Evolutionary conservation across 2,329 filamentous ascomycete species (phyloP), one percentile per base, ranked within the genome.

Genomic region (Xylariomycetidae sp.): DNA sequence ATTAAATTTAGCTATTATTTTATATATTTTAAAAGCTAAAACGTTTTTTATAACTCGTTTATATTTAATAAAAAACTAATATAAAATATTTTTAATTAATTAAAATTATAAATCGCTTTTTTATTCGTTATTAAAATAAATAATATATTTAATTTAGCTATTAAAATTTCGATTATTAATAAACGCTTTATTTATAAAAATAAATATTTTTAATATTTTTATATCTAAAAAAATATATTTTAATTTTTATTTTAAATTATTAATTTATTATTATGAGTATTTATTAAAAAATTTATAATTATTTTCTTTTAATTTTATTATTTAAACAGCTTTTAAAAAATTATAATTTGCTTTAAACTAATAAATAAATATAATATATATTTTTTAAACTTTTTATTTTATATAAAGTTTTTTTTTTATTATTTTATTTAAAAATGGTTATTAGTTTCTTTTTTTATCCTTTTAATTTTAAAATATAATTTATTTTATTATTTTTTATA

Each of bases 1-100:
- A 15, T 31, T 23, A 31, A 8, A 31, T 6, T 19, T 15, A 10
- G 20, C 20, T 7, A 20, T 23, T 31, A 31, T 31, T 16, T 22
- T 31, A 31, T 31, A 31, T 5, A 31, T 23, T 31, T 31, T 22
- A 6, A 19, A 20, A 19, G 29, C 18, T 22, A 31, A 31, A 18
- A 31, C 18, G 10, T 18, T 18, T 13, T 15, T 7, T n/a, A 15
- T 31, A 9, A 31, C 18, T 7, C 14, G 16, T 23, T 31, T 31
- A 31, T 31, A 31, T 22, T 31, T 31, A 10, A 15, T 31, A 18
- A 31, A 23, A 8, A n/a, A 22, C 13, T 31, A 31, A 23, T 31
- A 31, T 12, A 31, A 13, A 22, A 31, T 31, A 22, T 31, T 31
- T 6, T 17, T 23, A n/a, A 18, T 23, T 31, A 22, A 31, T n/a